A percentile compares a stretch with the other conserved stretches of the same genome.
phyloP scores from a whole-genome alignment of 2,329 filamentous ascomycete species.

The Calonectria ilicicola region DNA sequence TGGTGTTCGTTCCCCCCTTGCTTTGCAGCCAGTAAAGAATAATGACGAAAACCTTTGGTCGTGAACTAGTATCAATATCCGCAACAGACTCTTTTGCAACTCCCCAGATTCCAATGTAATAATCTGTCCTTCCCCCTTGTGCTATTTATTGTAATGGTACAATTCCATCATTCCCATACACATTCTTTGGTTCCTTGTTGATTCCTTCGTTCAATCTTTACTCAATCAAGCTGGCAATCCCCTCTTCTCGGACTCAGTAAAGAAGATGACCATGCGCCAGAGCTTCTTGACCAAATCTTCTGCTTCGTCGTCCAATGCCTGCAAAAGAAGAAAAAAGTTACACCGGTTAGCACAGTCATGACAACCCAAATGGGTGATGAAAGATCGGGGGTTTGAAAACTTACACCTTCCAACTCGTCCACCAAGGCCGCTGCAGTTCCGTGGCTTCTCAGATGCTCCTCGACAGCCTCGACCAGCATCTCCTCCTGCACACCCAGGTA shows the following conservation, averaged over 20 bases:
- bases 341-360: conserved; percentile 27
- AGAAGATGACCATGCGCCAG: conserved; percentile 99
- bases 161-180: neutral
- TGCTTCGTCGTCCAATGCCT: conserved; percentile 94
- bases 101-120: conserved; percentile 1
- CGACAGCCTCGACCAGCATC: conserved; percentile 91
- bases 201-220: neutral
- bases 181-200: neutral
- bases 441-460: conserved; percentile 84
- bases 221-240: conserved; percentile 75
- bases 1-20: neutral
- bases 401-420: conserved; percentile 85
- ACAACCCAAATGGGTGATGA: neutral
- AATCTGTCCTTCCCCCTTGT: neutral
- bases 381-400: conserved; percentile 47
- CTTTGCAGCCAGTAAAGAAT: neutral
- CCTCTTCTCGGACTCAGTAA: conserved; percentile 92
- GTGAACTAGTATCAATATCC: conserved; percentile 3
- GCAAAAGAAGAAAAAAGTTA: conserved; percentile 9
- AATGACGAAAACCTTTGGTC: neutral
- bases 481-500: conserved; percentile 97
- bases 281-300: conserved; percentile 95
- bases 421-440: conserved; percentile 83
- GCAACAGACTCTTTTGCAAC: conserved; percentile 1
- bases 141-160: conserved; percentile 11